Conservation (phyloP, 2,329 filamentous ascomycete genomes). For the Anthostomella pinea region DNA sequence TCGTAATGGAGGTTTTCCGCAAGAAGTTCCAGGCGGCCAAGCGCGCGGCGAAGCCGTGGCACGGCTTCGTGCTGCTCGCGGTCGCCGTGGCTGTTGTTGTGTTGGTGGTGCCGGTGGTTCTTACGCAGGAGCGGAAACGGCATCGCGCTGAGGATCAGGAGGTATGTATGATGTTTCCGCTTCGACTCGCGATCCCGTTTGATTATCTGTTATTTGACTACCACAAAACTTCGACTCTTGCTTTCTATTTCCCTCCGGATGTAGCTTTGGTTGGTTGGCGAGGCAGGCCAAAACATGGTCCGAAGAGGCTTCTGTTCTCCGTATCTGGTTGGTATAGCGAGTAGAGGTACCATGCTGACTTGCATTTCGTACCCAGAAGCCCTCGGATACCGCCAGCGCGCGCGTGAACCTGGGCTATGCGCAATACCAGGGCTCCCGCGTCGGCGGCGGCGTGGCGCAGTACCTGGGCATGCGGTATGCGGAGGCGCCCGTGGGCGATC, state of each 20-base stretch:
- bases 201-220: no score
- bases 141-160: constrained; percentile 8
- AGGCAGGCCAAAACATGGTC: no score
- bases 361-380: constrained; percentile 7
- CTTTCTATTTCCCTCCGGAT: background rate
- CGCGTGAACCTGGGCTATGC: constrained; percentile 43
- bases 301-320: no score
- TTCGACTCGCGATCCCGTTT: no score
- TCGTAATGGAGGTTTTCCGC: constrained; percentile 4
- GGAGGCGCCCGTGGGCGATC: constrained; percentile 45
- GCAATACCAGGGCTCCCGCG: constrained; percentile 39
- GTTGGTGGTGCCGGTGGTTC: constrained; percentile 14
- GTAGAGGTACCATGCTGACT: no score
- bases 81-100: constrained; percentile 8
- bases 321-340: no score
- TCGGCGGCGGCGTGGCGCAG: constrained; percentile 38
- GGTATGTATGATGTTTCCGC: constrained; percentile 11
- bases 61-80: constrained; percentile 9
- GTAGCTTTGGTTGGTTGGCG: no score
- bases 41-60: constrained; percentile 13
- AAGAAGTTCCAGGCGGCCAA: background rate
- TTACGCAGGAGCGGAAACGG: constrained; percentile 11
- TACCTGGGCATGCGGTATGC: constrained; percentile 52
- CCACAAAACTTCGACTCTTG: background rate
- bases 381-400: constrained; percentile 14